phyloP scores from a whole-genome alignment of 345 rosid species.

The Gossypium anomalum region DNA sequence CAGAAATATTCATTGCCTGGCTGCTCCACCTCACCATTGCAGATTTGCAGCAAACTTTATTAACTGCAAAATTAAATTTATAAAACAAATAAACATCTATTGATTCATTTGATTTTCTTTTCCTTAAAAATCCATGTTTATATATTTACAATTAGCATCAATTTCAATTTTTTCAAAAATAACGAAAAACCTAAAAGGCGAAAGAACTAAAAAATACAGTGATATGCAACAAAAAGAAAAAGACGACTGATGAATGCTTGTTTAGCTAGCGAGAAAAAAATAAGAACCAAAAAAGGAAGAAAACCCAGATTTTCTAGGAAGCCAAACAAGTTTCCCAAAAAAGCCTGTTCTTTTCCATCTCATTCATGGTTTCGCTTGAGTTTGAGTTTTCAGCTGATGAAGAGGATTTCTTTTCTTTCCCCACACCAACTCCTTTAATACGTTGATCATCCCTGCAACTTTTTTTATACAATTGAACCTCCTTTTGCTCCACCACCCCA shows the following conservation, averaged over 20 bases:
- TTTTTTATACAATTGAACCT: slow-evolving; percentile 29
- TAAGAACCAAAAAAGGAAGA: background rate
- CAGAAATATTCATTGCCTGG: no score
- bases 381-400: slow-evolving; percentile 33
- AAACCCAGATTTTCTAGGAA: slow-evolving; percentile 30
- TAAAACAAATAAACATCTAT: background rate
- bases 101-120: background rate
- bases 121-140: background rate
- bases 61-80: background rate
- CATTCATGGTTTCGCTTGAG: slow-evolving; percentile 32
- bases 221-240: background rate
- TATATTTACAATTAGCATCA: background rate
- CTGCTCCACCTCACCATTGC: no score
- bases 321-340: slow-evolving; percentile 96
- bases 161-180: background rate
- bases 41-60: no score
- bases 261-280: background rate
- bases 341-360: slow-evolving; percentile 60
- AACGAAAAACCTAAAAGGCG: background rate
- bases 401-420: slow-evolving; percentile 18
- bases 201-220: background rate
- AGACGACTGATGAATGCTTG: background rate
- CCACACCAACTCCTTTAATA: background rate
- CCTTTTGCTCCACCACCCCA: slow-evolving; percentile 25
- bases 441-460: slow-evolving; percentile 21